Base-by-base conservation (phyloP, 768 basidiomycete species). In the Psilocybe azurescens region DNA sequence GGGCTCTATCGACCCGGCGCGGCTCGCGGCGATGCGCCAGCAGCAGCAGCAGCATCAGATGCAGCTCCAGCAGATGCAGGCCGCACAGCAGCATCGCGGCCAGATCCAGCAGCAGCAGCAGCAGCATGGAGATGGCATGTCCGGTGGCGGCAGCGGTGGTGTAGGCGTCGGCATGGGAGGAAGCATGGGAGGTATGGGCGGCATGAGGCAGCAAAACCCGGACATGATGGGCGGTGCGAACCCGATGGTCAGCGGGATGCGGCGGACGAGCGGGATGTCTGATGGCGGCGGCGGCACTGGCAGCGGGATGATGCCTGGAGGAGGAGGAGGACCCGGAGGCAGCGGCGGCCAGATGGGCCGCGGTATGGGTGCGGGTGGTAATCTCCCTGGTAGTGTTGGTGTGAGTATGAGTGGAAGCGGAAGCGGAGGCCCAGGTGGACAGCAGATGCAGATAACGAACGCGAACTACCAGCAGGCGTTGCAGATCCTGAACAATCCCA, bases 21-120 rank as follows among this genome's bases (percentile, higher is more conserved):
- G 41, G 14, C 8, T 32, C 18, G 44, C 54, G 13, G 49, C 33
- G 33, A 59, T 32, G 33, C 58, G 28, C 13, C 50, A 52, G 49
- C 49, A 38, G 24, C 58, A 59, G 36, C 60, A 69, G 48, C 62
- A 59, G 14, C 55, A 61, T 3, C 49, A 56, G 44, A 24, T 24
- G 24, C 24, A 24, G 24, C 24, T 24, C 24, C 24, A 24, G 24
- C 24, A 24, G 55, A 77, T 78, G 56, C 73, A 79, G 48, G 71
- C 71, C 70, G 18, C 41, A 18, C 38, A 56, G 8, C 55, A 56
- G 44, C 55, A 55, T 29, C 50, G 32, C n/a, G 52, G 52, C 16
- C n/a, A 18, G n/a, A 32, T 33, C 24, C 24, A 24, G 24, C 24
- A 24, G 33, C 52, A 36, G 52, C 52, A 36, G 52, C 24, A 24